Base-by-base conservation (phyloP, 2,329 filamentous ascomycete genomes). In the Didymella segeticola region DNA sequence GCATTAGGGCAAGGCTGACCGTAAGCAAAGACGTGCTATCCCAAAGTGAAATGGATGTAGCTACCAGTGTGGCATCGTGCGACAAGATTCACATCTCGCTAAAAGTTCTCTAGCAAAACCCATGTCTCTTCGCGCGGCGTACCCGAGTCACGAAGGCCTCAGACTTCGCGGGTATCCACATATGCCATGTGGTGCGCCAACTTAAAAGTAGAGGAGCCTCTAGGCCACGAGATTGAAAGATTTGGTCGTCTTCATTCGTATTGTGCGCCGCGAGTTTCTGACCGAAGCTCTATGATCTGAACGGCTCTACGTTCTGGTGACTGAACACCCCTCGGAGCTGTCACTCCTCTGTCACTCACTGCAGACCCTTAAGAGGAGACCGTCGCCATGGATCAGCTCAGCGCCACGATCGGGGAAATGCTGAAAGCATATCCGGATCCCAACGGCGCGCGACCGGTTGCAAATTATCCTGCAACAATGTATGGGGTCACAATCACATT, bases 401-500 rank as follows among this genome's bases (percentile, higher is more conserved):
- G 39, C 15, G n/a, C 43, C 19, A 39, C 58, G 47, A 53, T 67
- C 36, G n/a, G 23, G 8, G 30, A 56, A 27, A 60, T 70, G 63
- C 27, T 63, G 30, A 50, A 54, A 20, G 45, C 46, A 8, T 65
- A 67, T 6, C 65, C 64, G 11, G 54, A 72, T 54, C 66, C 61
- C 20, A 61, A 66, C 50, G 63, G 57, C n/a, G 48, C 47, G 14
- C 19, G 59, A 11, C 68, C 68, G 2, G 4, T 68, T 25, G 42
- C 62, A 6, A 70, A 72, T 33, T 52, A 56, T 17, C 56, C 48
- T 22, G 47, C 33, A 1, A 66, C 64, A 3, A 63, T 69, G 34
- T 70, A 60, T 41, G 69, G 66, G 17, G 58, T 63, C 20, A 64
- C 66, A 2, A 59, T 70, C 33, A 63, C 66, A 19, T 70, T 71